Evolutionary conservation across 306 rosid genomes (phyloP).

Genomic region (Trifolium fragiferum): DNA sequence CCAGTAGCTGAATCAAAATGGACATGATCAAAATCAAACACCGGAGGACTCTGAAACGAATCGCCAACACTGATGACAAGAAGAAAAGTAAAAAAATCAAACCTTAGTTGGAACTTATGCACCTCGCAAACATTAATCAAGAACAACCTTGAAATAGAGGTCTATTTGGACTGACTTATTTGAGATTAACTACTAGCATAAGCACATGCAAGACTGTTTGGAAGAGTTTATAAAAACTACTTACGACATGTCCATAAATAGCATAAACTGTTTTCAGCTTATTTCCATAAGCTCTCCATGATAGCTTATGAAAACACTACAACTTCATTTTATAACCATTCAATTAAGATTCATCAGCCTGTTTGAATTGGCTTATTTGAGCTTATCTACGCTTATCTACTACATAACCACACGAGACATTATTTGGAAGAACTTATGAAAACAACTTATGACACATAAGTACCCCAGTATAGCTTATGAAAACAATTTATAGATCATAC

Average conservation of each 20-base stretch:
- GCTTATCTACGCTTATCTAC: too few species aligned
- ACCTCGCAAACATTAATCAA: slow-evolving; percentile 3
- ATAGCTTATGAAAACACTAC: not conserved
- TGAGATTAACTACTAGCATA: not conserved
- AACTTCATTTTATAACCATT: too few species aligned
- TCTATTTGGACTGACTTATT: not conserved
- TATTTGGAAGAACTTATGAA: too few species aligned
- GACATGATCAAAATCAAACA: slow-evolving; percentile 92
- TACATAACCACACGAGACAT: too few species aligned
- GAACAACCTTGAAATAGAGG: not conserved
- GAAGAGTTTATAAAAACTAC: not conserved
- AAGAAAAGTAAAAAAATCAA: not conserved
- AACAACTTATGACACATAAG: too few species aligned
- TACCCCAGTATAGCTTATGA: too few species aligned
- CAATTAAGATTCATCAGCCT: too few species aligned
- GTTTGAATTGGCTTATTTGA: too few species aligned
- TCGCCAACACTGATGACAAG: slow-evolving; percentile 53
- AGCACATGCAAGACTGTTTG: not conserved
- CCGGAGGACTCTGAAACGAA: slow-evolving; percentile 72
- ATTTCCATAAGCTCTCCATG: not conserved
- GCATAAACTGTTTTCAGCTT: not conserved
- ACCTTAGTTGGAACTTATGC: not conserved
- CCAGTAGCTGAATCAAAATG: slow-evolving; percentile 69
- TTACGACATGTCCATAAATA: not conserved
- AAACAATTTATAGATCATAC: too few species aligned